A percentile compares a stretch with the other conserved stretches of the same genome.
phyloP scores from a whole-genome alignment of 192 early-diverging fungal genomes.

The Rhizophagus clarus region DNA sequence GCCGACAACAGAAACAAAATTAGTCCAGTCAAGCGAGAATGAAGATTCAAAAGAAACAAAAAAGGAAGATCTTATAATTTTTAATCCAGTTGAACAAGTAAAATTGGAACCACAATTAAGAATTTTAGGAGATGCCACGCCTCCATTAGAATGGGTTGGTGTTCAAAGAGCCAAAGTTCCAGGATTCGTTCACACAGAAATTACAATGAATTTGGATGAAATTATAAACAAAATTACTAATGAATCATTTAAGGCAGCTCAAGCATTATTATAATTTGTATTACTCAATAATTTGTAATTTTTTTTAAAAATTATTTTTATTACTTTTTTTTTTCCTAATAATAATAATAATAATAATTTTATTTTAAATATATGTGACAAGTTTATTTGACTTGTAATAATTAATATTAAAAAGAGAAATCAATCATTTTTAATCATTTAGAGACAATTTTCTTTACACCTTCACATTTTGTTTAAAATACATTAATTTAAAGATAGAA shows the following conservation, averaged over 20 bases:
- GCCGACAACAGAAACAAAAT: conserved; percentile 3
- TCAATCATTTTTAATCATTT: too few species aligned
- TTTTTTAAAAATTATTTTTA: too few species aligned
- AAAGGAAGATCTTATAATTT: background rate
- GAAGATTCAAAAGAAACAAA: conserved; percentile 9
- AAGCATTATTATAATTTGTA: conserved; percentile 3
- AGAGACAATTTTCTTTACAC: too few species aligned
- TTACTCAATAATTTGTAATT: too few species aligned
- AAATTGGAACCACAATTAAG: conserved; percentile 50
- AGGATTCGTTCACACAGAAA: conserved; percentile 44
- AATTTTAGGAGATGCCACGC: conserved; percentile 54
- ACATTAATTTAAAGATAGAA: too few species aligned
- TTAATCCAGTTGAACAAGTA: conserved; percentile 36
- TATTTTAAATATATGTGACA: too few species aligned
- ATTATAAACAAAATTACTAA: conserved; percentile 31
- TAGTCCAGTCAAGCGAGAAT: background rate
- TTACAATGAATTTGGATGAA: conserved; percentile 48
- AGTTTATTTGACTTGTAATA: too few species aligned
- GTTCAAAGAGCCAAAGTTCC: conserved; percentile 48
- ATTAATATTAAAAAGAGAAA: too few species aligned
- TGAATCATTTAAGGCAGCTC: conserved; percentile 21
- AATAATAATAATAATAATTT: too few species aligned
- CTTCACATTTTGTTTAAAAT: too few species aligned
- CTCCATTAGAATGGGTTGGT: conserved; percentile 56
- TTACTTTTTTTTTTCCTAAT: too few species aligned